A percentile compares a stretch with the other conserved stretches of the same genome.
Conservation (phyloP, 2,329 filamentous ascomycete species). For the Drechslerella coelobrocha region DNA sequence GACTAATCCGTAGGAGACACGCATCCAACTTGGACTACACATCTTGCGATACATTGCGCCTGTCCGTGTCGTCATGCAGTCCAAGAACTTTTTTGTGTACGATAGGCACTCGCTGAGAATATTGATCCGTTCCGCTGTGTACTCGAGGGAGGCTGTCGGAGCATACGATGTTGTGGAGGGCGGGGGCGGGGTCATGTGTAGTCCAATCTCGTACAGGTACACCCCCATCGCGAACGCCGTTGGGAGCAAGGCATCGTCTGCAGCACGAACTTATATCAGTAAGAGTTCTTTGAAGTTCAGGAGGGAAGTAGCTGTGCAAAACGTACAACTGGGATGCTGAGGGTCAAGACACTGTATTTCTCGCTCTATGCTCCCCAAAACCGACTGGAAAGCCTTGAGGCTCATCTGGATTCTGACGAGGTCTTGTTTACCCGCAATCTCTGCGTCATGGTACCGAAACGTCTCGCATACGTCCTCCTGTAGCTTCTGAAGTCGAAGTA, state of each 20-base stretch:
- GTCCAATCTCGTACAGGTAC: conserved; percentile 51
- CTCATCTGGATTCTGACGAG: conserved; percentile 53
- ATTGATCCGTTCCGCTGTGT: conserved; percentile 41
- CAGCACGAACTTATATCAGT: conserved; percentile 50
- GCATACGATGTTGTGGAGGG: conserved; percentile 25
- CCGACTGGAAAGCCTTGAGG: conserved; percentile 53
- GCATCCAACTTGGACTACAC: conserved; percentile 34
- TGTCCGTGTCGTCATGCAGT: conserved; percentile 32
- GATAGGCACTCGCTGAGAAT: conserved; percentile 42
- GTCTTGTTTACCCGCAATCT: conserved; percentile 51
- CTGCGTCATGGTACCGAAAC: conserved; percentile 54
- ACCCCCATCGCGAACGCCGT: conserved; percentile 54
- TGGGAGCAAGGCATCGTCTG: conserved; percentile 39
- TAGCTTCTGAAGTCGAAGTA: conserved; percentile 53
- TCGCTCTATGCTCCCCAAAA: conserved; percentile 52
- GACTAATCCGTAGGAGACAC: conserved; percentile 35
- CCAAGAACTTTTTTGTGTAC: conserved; percentile 33
- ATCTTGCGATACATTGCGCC: conserved; percentile 15
- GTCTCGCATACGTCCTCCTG: conserved; percentile 54
- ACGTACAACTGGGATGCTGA: conserved; percentile 34
- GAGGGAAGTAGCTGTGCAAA: neutral
- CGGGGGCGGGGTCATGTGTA: conserved; percentile 42
- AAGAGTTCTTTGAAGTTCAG: conserved; percentile 35
- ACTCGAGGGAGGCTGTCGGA: conserved; percentile 26
- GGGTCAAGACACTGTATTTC: conserved; percentile 52